Conservation (phyloP, 371 early-diverging fungal genomes). For the Blyttiomyces sp. region DNA sequence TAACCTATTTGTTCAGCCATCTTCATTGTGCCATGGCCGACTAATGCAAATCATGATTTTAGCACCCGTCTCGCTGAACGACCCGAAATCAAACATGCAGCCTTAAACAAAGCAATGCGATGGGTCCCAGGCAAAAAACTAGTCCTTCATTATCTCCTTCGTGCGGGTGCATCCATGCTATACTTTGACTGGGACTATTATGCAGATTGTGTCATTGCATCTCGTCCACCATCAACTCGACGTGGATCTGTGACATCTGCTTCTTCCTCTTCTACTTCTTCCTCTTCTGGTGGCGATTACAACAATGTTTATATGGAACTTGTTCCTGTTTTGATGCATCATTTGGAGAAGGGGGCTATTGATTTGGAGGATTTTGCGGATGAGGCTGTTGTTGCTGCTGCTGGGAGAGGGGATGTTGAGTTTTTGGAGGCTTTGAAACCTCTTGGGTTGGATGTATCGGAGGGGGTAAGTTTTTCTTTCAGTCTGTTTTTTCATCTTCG, state of each 20-base stretch:
- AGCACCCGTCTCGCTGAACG: background rate
- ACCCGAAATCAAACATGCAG: background rate
- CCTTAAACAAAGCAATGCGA: constrained; percentile 1
- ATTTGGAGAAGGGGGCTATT: background rate
- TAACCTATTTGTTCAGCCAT: no score
- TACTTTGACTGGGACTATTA: constrained; percentile 17
- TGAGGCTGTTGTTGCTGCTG: constrained; percentile 9
- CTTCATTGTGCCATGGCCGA: background rate
- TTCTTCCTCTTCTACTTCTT: no score
- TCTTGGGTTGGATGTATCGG: constrained; percentile 10
- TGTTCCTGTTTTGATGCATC: background rate
- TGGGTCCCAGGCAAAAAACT: constrained; percentile 7
- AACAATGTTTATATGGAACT: background rate
- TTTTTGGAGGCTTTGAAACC: constrained; percentile 6
- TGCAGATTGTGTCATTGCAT: background rate
- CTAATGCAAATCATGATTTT: background rate
- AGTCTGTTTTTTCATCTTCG: background rate
- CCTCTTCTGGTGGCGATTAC: no score
- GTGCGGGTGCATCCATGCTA: constrained; percentile 7
- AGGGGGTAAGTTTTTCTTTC: constrained; percentile 9
- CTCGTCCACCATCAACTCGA: background rate
- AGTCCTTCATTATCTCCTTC: constrained; percentile 7
- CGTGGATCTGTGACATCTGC: background rate
- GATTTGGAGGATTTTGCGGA: constrained; percentile 19
- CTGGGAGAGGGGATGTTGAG: background rate